phyloP scores from a whole-genome alignment of 2,329 filamentous ascomycete genomes.

The Rutstroemia sp. region DNA sequence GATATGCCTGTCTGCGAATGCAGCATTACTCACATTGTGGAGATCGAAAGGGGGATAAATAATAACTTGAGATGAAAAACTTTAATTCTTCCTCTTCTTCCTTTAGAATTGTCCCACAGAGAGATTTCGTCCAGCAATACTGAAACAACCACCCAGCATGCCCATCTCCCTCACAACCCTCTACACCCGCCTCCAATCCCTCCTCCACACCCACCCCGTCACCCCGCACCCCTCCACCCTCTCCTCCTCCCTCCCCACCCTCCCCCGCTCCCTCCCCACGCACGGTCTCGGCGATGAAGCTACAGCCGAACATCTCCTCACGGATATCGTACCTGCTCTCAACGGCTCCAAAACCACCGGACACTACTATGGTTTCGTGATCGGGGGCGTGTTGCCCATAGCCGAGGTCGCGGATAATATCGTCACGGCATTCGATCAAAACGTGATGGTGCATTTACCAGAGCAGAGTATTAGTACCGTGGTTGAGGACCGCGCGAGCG shows the following conservation, averaged over 20 bases:
- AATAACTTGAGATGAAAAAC: no score
- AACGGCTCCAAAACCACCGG: constrained; percentile 27
- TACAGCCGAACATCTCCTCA: constrained; percentile 36
- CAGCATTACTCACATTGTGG: no score
- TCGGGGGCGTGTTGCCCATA: constrained; percentile 70
- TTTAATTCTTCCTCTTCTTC: no score
- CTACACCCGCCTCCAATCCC: constrained; percentile 17
- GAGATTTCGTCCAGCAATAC: no score
- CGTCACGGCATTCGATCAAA: constrained; percentile 77
- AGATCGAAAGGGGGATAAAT: no score
- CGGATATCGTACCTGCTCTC: constrained; percentile 37
- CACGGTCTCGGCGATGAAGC: constrained; percentile 36
- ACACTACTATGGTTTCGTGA: constrained; percentile 81
- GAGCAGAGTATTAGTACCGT: constrained; percentile 67
- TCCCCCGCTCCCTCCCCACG: constrained; percentile 29
- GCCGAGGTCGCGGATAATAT: constrained; percentile 78
- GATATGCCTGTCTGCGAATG: no score
- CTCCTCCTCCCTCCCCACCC: not conserved
- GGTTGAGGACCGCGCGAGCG: constrained; percentile 66
- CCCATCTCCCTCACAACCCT: constrained; percentile 21
- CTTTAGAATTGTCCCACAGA: no score
- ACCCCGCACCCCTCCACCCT: not conserved
- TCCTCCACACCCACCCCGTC: constrained; percentile 18
- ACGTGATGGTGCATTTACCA: constrained; percentile 74
- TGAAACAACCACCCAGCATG: constrained; percentile 26